A percentile compares a stretch with the other conserved stretches of the same genome.
Conservation (phyloP, 768 basidiomycete genomes). For the Bullera alba region DNA sequence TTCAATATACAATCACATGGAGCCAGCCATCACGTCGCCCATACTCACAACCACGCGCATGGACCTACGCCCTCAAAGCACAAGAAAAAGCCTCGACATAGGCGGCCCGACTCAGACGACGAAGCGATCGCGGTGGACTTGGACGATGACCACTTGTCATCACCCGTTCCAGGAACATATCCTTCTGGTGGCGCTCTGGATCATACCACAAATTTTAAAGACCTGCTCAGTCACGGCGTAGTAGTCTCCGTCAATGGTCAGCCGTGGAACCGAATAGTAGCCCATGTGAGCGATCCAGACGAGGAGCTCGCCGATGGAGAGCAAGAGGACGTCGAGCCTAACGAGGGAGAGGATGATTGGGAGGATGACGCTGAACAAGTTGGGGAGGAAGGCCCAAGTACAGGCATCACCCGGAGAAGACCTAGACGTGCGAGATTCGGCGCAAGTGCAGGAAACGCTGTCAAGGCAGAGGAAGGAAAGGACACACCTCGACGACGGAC, state of each 20-base stretch:
- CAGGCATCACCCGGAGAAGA: constrained; percentile 17
- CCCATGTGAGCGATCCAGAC: constrained; percentile 36
- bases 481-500: not conserved
- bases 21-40: constrained; percentile 5
- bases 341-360: constrained; percentile 15
- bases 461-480: constrained; percentile 6
- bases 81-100: constrained; percentile 9
- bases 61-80: constrained; percentile 4
- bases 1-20: not conserved
- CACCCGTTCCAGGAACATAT: not conserved
- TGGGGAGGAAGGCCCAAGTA: constrained; percentile 5
- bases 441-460: constrained; percentile 9
- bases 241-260: constrained; percentile 44
- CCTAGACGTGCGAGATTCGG: constrained; percentile 29
- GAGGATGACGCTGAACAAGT: constrained; percentile 14
- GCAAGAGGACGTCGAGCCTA: constrained; percentile 6
- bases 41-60: constrained; percentile 5
- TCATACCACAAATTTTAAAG: constrained; percentile 30
- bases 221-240: constrained; percentile 43
- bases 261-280: constrained; percentile 44
- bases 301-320: constrained; percentile 11
- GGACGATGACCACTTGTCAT: constrained; percentile 7
- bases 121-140: constrained; percentile 27
- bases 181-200: constrained; percentile 7
- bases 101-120: constrained; percentile 28